Conservation (phyloP, 352 stramenopile genomes). For the Phytophthora boehmeriae region DNA sequence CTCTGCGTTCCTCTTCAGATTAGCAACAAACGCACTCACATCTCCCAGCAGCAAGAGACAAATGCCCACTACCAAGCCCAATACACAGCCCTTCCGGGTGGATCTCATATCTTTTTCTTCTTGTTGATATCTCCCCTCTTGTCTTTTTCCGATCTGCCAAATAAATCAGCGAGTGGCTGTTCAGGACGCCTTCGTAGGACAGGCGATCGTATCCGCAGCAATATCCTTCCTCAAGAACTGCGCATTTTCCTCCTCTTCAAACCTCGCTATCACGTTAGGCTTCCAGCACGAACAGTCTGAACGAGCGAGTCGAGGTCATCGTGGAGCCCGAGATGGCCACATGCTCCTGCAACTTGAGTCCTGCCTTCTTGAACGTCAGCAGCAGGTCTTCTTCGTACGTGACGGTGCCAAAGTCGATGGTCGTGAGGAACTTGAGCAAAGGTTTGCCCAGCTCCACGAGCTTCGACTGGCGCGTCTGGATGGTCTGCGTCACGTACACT, state of each 20-base stretch:
- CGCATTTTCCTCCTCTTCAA: slow-evolving; percentile 1
- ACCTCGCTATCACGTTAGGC: no score
- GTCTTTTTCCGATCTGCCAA: neutral
- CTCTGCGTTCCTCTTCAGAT: slow-evolving; percentile 31
- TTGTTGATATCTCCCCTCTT: slow-evolving; percentile 2
- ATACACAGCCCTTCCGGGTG: neutral
- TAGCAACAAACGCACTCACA: slow-evolving; percentile 17
- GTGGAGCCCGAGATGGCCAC: slow-evolving; percentile 63
- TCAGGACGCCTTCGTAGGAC: neutral
- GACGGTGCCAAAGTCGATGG: slow-evolving; percentile 92
- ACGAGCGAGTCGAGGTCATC: slow-evolving; percentile 65
- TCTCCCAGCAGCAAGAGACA: slow-evolving; percentile 15
- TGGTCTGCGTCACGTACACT: slow-evolving; percentile 93
- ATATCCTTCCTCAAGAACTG: neutral
- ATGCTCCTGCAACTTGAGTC: slow-evolving; percentile 59
- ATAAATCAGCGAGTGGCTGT: slow-evolving; percentile 1
- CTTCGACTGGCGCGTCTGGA: slow-evolving; percentile 80
- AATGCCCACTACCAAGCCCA: neutral
- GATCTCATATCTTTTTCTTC: slow-evolving; percentile 11
- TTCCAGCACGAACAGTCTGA: slow-evolving; percentile 63
- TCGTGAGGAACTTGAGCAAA: slow-evolving; percentile 92
- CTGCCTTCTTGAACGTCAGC: slow-evolving; percentile 66
- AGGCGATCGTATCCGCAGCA: neutral
- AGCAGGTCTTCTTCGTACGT: slow-evolving; percentile 85
- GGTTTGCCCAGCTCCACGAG: slow-evolving; percentile 84